Evolutionary conservation across 108 stramenopile genomes (phyloP).

Genomic region (Halocafeteria seosinensis): DNA sequence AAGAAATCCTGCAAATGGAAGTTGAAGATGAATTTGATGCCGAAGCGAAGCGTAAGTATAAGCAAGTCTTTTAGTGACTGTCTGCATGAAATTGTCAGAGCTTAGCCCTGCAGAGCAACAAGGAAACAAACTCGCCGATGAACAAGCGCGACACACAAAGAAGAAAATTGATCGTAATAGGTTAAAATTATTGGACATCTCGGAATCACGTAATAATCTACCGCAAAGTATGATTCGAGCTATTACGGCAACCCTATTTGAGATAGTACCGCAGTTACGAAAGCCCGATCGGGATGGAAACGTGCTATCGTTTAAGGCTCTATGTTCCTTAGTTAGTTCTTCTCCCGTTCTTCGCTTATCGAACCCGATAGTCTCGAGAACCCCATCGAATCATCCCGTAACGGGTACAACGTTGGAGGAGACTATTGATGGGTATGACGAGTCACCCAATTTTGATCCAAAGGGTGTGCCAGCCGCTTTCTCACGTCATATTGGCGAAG

Average conservation of each 20-base stretch:
- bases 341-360: neutral
- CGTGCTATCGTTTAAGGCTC: neutral
- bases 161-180: neutral
- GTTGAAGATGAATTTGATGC: slow-evolving; percentile 95
- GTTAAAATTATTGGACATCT: neutral
- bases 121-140: neutral
- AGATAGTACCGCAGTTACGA: neutral
- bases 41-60: no score
- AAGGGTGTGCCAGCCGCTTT: neutral
- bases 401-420: no score
- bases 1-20: slow-evolving; percentile 77
- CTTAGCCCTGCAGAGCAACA: slow-evolving; percentile 93
- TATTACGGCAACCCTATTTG: neutral
- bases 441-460: no score
- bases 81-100: no score
- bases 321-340: neutral
- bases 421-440: no score
- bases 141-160: no score
- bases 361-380: neutral
- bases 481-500: no score
- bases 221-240: neutral
- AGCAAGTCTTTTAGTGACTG: no score
- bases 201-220: neutral
- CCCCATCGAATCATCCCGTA: neutral
- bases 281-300: neutral